A percentile compares a stretch with the other conserved stretches of the same genome.
Conservation (phyloP, 352 stramenopile genomes). For the Pythium brassicae region DNA sequence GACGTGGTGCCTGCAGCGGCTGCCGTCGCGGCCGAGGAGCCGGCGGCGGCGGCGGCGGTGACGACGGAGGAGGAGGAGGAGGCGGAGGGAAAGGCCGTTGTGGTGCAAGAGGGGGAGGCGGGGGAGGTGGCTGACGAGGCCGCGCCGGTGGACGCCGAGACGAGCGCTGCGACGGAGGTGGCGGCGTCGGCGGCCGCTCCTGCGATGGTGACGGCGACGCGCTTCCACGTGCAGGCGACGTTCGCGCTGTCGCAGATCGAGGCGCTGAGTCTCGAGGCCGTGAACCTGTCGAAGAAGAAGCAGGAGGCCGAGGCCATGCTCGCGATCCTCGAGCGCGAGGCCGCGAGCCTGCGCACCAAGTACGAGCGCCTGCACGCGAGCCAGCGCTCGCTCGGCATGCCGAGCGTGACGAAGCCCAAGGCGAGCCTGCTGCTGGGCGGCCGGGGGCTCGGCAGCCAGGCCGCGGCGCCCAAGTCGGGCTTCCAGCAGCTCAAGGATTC, state of each 20-base stretch:
- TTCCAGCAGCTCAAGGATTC: slow-evolving; percentile 68
- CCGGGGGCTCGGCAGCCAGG: slow-evolving; percentile 37
- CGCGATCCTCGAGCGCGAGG: slow-evolving; percentile 64
- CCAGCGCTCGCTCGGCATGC: slow-evolving; percentile 54
- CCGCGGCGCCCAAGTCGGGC: slow-evolving; percentile 47
- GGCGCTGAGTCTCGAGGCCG: slow-evolving; percentile 64
- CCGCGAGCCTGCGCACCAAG: slow-evolving; percentile 68
- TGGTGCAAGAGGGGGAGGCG: slow-evolving; percentile 14
- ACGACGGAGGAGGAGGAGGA: slow-evolving; percentile 2
- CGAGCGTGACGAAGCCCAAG: slow-evolving; percentile 60
- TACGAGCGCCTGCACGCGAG: slow-evolving; percentile 80
- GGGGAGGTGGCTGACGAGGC: slow-evolving; percentile 8
- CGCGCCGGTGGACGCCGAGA: slow-evolving; percentile 8
- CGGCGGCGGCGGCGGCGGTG: slow-evolving; percentile 4
- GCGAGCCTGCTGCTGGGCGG: slow-evolving; percentile 44
- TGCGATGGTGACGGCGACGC: slow-evolving; percentile 19
- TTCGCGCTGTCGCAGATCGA: slow-evolving; percentile 77
- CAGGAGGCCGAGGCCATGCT: slow-evolving; percentile 68
- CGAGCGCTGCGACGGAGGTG: slow-evolving; percentile 5
- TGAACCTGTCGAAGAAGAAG: slow-evolving; percentile 76
- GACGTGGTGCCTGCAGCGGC: background rate
- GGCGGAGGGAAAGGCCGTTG: background rate
- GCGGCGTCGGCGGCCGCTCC: slow-evolving; percentile 11
- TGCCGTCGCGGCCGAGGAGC: slow-evolving; percentile 8
- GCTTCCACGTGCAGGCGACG: slow-evolving; percentile 66